phyloP scores from a whole-genome alignment of 1,284 basidiomycete species.

The Sporisorium reilianum region DNA sequence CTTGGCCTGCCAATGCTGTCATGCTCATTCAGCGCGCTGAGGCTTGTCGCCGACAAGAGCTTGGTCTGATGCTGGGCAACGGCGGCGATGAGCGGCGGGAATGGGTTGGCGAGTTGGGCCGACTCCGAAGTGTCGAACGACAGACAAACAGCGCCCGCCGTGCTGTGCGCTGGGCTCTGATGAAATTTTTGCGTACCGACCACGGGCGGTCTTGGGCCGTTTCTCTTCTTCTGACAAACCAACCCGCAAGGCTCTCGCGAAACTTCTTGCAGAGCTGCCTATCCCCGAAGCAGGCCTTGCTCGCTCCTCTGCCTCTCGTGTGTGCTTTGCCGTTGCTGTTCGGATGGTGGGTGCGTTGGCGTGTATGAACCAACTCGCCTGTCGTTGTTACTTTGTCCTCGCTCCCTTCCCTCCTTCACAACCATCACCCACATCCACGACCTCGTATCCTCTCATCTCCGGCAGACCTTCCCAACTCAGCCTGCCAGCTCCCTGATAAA shows the following conservation, averaged over 20 bases:
- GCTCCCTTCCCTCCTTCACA: slow-evolving; percentile 2
- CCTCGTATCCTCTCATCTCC: neutral
- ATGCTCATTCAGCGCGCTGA: slow-evolving; percentile 13
- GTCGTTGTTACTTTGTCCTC: neutral
- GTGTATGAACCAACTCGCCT: neutral
- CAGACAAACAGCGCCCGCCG: slow-evolving; percentile 4
- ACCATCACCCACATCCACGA: slow-evolving; percentile 10
- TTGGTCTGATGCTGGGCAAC: neutral
- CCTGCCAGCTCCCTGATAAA: neutral
- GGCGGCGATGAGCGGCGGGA: slow-evolving; percentile 20
- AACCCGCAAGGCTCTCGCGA: too few species aligned
- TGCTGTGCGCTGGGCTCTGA: too few species aligned
- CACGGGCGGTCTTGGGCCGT: too few species aligned
- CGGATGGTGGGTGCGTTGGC: slow-evolving; percentile 1
- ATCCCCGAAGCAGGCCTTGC: slow-evolving; percentile 7
- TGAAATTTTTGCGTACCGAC: too few species aligned
- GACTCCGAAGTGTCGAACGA: slow-evolving; percentile 19
- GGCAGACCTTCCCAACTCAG: neutral
- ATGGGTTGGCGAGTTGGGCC: neutral
- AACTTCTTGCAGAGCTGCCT: too few species aligned
- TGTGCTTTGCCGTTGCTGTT: neutral
- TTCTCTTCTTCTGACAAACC: neutral
- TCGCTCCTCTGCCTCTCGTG: neutral
- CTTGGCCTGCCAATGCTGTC: too few species aligned
- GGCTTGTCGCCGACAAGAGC: too few species aligned